These are phyloP conservation scores for Crataegus laevigata DNA, from an alignment of 306 rosid species.

Conservation along the genomic window DNA sequence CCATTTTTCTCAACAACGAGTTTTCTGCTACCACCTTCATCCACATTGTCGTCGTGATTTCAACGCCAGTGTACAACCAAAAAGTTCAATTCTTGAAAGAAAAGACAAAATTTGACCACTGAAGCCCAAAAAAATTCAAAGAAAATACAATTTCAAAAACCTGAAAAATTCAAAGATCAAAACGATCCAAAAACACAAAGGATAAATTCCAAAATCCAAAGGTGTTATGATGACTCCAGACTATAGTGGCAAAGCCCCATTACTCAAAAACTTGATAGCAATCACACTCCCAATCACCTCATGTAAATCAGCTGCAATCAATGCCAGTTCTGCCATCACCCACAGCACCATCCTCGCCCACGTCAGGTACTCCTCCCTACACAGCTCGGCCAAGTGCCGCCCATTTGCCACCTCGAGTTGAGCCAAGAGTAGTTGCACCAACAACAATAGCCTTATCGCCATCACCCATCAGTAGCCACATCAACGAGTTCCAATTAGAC, in stretches of 20 bases:
- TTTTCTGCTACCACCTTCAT: too few relatives aligned
- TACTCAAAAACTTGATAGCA: conserved; percentile 74
- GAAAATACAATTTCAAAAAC: background rate
- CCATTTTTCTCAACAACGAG: too few relatives aligned
- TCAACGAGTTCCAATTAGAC: conserved; percentile 61
- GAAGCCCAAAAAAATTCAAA: background rate
- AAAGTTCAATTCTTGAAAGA: too few relatives aligned
- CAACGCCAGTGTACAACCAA: too few relatives aligned
- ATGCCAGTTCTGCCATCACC: conserved; percentile 89
- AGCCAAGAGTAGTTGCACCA: conserved; percentile 75
- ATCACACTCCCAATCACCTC: conserved; percentile 98
- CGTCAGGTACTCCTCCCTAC: conserved; percentile 81
- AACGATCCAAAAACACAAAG: background rate
- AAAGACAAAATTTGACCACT: too few relatives aligned
- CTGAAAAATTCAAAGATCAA: background rate
- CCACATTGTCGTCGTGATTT: too few relatives aligned
- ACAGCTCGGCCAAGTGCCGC: conserved; percentile 75
- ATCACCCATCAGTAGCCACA: conserved; percentile 93
- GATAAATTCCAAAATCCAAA: conserved; percentile 23
- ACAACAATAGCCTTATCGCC: conserved; percentile 51
- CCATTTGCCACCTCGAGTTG: conserved; percentile 90
- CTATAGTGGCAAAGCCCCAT: conserved; percentile 79
- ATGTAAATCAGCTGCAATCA: conserved; percentile 93
- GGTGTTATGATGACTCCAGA: conserved; percentile 86
- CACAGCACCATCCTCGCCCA: conserved; percentile 81